These are phyloP conservation scores for Ogataea salicorniae DNA, from an alignment of 805 yeast species.

Conservation along the genomic window DNA sequence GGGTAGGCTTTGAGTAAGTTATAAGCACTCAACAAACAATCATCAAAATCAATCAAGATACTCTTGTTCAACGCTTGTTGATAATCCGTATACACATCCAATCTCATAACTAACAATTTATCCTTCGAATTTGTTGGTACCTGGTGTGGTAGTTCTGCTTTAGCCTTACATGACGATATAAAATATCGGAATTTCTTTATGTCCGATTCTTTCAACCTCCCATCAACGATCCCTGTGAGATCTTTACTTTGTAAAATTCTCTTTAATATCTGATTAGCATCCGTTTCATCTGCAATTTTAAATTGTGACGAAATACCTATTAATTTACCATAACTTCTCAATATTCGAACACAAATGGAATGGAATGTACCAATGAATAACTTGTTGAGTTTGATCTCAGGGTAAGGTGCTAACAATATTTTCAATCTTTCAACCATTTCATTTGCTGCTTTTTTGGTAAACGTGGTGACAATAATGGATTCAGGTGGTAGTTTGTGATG, in stretches of 20 bases:
- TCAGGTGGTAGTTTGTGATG: conserved; percentile 50
- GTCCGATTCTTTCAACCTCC: conserved; percentile 33
- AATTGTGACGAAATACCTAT: conserved; percentile 39
- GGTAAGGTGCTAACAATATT: conserved; percentile 27
- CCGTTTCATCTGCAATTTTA: conserved; percentile 63
- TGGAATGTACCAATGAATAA: conserved; percentile 87
- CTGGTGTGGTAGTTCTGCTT: conserved; percentile 41
- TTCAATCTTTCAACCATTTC: conserved; percentile 70
- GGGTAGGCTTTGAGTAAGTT: conserved; percentile 40
- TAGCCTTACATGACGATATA: conserved; percentile 55
- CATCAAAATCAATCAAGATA: conserved; percentile 74
- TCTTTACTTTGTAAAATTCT: conserved; percentile 26
- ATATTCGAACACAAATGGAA: conserved; percentile 62
- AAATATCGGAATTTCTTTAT: conserved; percentile 35
- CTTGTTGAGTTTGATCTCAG: conserved; percentile 32
- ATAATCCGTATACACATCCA: conserved; percentile 46
- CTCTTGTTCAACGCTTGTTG: conserved; percentile 41
- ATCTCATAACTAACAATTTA: conserved; percentile 26
- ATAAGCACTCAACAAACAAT: conserved; percentile 56
- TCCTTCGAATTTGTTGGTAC: conserved; percentile 20
- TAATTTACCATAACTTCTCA: conserved; percentile 48
- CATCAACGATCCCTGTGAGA: conserved; percentile 9
- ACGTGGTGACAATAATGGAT: conserved; percentile 77
- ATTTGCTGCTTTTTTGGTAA: conserved; percentile 86
- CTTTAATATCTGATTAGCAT: conserved; percentile 42